Percentiles rank a stretch among this genome's conserved stretches.
These are phyloP conservation scores for Emergomyces orientalis DNA, from an alignment of 2,329 filamentous ascomycete species.

Conservation along the genomic window DNA sequence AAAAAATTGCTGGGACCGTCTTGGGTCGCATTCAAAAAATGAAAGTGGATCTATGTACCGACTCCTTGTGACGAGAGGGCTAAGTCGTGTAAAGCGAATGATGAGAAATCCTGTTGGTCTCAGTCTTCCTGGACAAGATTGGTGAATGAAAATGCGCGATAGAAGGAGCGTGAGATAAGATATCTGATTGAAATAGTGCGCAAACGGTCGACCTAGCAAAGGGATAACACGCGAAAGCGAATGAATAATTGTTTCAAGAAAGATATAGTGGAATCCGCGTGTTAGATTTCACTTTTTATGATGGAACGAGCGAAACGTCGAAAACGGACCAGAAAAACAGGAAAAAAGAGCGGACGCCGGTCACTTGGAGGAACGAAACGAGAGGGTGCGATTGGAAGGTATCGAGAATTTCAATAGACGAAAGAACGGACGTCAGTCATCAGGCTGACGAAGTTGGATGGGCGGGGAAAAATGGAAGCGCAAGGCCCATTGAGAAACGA, in stretches of 20 bases:
- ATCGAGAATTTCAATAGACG: conserved; percentile 5
- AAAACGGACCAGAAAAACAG: background rate
- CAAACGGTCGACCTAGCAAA: background rate
- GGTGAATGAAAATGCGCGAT: background rate
- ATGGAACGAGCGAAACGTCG: background rate
- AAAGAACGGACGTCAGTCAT: conserved; percentile 17
- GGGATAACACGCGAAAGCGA: background rate
- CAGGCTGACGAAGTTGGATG: conserved; percentile 7
- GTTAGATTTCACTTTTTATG: background rate
- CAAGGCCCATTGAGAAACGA: background rate
- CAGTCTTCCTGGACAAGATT: background rate
- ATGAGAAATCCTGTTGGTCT: background rate
- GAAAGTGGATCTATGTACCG: background rate
- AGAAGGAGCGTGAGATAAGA: background rate
- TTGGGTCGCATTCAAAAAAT: conserved; percentile 1
- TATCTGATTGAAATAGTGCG: background rate
- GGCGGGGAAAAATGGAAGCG: background rate
- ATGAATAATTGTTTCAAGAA: conserved; percentile 6
- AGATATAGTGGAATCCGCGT: background rate
- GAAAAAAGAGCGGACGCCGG: conserved; percentile 3
- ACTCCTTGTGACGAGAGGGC: conserved; percentile 1
- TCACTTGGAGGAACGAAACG: background rate
- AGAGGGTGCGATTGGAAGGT: background rate
- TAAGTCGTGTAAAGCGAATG: background rate
- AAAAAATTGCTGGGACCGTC: background rate